Percentiles rank a stretch among this genome's conserved stretches.
Conservation (phyloP, 129 eudicot genomes). For the Artemisia annua region DNA sequence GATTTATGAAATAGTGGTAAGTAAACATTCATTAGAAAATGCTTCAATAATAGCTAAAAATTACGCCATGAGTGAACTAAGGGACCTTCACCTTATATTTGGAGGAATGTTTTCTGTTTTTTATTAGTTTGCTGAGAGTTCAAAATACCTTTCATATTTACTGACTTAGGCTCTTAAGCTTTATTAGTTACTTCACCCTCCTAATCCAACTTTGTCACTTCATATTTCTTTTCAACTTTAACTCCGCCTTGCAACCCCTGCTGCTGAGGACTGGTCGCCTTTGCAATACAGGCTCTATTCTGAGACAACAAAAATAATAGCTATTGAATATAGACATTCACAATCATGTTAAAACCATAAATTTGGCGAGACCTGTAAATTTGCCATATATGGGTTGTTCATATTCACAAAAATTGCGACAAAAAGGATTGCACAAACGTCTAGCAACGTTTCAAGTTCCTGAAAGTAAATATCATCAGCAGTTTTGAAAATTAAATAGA, state of each 20-base stretch:
- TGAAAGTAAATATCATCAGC: too few species aligned
- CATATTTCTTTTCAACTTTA: slow-evolving; percentile 30
- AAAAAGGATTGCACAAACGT: too few species aligned
- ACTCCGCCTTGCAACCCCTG: slow-evolving; percentile 37
- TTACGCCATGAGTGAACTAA: slow-evolving; percentile 5
- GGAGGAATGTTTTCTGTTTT: slow-evolving; percentile 25
- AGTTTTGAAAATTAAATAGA: too few species aligned
- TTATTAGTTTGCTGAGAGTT: slow-evolving; percentile 24
- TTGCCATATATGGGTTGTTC: too few species aligned
- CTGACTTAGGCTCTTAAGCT: slow-evolving; percentile 9
- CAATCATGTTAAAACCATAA: too few species aligned
- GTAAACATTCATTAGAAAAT: neutral
- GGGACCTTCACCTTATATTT: slow-evolving; percentile 18
- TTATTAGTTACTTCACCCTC: slow-evolving; percentile 16
- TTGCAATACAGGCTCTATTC: too few species aligned
- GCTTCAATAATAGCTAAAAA: slow-evolving; percentile 2
- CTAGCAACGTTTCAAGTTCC: too few species aligned
- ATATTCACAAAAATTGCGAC: too few species aligned
- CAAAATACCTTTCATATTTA: slow-evolving; percentile 30
- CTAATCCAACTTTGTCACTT: slow-evolving; percentile 6
- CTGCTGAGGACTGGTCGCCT: slow-evolving; percentile 12
- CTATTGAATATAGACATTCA: too few species aligned
- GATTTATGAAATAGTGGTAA: neutral
- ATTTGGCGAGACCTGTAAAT: too few species aligned
- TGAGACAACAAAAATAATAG: too few species aligned